phyloP scores from a whole-genome alignment of 148 eudicot genomes.

The Amaranthus hypochondriacus region DNA sequence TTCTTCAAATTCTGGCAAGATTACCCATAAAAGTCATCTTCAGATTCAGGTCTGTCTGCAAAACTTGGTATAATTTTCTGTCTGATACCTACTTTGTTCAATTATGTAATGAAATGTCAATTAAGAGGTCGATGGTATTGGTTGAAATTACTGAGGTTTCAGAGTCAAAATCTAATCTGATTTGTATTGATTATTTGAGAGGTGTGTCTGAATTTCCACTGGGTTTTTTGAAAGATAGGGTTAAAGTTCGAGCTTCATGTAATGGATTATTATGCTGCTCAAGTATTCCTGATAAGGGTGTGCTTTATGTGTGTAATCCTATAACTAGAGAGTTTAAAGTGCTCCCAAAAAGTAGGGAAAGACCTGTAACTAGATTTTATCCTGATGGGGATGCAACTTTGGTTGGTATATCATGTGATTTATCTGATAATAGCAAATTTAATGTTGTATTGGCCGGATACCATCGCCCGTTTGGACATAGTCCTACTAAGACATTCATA shows the following conservation, averaged over 20 bases:
- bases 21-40: slow-evolving; percentile 71
- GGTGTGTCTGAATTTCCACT: slow-evolving; percentile 70
- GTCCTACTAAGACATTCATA: slow-evolving; percentile 59
- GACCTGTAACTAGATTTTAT: slow-evolving; percentile 74
- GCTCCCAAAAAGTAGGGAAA: slow-evolving; percentile 70
- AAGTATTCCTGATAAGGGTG: slow-evolving; percentile 82
- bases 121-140: slow-evolving; percentile 52
- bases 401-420: slow-evolving; percentile 74
- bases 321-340: slow-evolving; percentile 60
- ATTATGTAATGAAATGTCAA: slow-evolving; percentile 49
- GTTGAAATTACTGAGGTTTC: slow-evolving; percentile 67
- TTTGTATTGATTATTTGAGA: slow-evolving; percentile 60
- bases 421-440: slow-evolving; percentile 33
- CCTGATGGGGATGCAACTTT: slow-evolving; percentile 88
- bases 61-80: slow-evolving; percentile 52
- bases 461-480: slow-evolving; percentile 74
- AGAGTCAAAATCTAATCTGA: slow-evolving; percentile 49
- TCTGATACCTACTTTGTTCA: slow-evolving; percentile 58
- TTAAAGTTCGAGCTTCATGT: slow-evolving; percentile 82
- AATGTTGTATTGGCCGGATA: slow-evolving; percentile 87
- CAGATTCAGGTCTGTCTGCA: slow-evolving; percentile 63
- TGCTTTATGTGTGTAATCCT: slow-evolving; percentile 91
- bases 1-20: slow-evolving; percentile 67
- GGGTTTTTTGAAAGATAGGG: slow-evolving; percentile 73
- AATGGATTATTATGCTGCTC: slow-evolving; percentile 91